Conservation (phyloP, 1,284 basidiomycete species). For the Prillingera fragicola region DNA sequence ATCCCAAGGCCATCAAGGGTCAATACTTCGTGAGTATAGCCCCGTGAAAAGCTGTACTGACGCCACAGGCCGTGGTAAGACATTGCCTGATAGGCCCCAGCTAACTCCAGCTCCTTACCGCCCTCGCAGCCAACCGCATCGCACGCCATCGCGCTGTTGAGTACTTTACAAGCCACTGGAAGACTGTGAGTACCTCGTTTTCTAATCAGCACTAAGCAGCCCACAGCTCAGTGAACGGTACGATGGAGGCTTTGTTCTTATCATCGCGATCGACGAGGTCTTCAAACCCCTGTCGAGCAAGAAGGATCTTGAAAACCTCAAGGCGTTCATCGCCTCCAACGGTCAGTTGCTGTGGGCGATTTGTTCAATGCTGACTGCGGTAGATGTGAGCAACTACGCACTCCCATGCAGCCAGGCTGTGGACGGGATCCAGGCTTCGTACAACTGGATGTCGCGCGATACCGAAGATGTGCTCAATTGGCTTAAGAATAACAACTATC, state of each 20-base stretch:
- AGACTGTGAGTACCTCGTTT: conserved; percentile 50
- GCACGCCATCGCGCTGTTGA: conserved; percentile 33
- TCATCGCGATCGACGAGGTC: conserved; percentile 49
- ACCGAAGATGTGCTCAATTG: conserved; percentile 53
- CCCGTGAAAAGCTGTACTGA: conserved; percentile 14
- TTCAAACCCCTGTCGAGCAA: conserved; percentile 61
- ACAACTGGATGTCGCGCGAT: conserved; percentile 53
- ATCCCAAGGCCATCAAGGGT: conserved; percentile 54
- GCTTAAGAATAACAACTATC: conserved; percentile 52
- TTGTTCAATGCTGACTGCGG: conserved; percentile 1
- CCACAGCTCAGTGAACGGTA: conserved; percentile 63
- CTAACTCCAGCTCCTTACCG: conserved; percentile 33
- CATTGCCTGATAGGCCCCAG: background rate
- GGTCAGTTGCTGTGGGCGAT: too few species aligned
- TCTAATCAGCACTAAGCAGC: background rate
- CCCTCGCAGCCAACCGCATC: conserved; percentile 36
- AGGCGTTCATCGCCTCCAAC: conserved; percentile 58
- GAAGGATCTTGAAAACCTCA: conserved; percentile 61
- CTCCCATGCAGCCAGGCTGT: conserved; percentile 51
- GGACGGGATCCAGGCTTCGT: conserved; percentile 52
- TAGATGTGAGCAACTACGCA: conserved; percentile 48
- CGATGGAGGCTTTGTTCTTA: conserved; percentile 58
- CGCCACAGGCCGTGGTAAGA: background rate
- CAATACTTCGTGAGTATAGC: conserved; percentile 58
- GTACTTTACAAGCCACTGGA: conserved; percentile 59